Percentiles rank a stretch among this genome's conserved stretches.
phyloP scores from a whole-genome alignment of 192 early-diverging fungal genomes.

The Geranomyces michiganensis region DNA sequence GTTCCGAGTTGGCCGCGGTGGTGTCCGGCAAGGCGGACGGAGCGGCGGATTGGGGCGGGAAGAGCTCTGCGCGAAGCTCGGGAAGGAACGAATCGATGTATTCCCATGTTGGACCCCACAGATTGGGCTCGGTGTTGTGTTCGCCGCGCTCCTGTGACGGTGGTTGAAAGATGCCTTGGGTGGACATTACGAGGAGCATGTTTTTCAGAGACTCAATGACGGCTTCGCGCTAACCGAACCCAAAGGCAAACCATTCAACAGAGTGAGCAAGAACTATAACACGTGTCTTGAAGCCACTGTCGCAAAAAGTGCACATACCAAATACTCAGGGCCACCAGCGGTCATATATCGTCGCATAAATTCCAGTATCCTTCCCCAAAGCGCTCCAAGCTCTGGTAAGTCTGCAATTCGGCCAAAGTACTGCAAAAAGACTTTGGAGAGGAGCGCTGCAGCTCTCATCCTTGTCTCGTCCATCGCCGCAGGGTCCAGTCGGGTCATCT shows the following conservation, averaged over 20 bases:
- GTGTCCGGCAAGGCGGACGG: not conserved
- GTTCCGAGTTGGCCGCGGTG: not conserved
- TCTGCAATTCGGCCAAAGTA: conserved; percentile 60
- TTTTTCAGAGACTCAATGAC: conserved; percentile 80
- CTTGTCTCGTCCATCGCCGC: conserved; percentile 75
- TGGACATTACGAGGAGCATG: conserved; percentile 78
- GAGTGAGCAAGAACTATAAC: too few relatives aligned
- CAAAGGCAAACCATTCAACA: conserved; percentile 8
- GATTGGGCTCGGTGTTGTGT: conserved; percentile 43
- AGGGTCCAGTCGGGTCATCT: conserved; percentile 61
- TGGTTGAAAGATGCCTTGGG: conserved; percentile 63
- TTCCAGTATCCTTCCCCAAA: conserved; percentile 72
- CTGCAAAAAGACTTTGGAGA: conserved; percentile 79
- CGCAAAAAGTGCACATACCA: conserved; percentile 22
- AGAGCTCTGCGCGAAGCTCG: conserved; percentile 67
- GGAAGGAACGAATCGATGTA: conserved; percentile 66
- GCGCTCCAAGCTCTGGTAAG: conserved; percentile 57
- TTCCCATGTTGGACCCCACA: conserved; percentile 77
- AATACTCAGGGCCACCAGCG: conserved; percentile 46
- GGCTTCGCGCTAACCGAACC: conserved; percentile 72
- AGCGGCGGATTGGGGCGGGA: conserved; percentile 31
- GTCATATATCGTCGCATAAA: conserved; percentile 67
- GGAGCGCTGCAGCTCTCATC: conserved; percentile 65
- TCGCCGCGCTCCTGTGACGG: conserved; percentile 18
- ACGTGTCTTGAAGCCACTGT: too few relatives aligned